Conservation (phyloP, 2,329 filamentous ascomycete genomes). For the Davidsoniella australis region DNA sequence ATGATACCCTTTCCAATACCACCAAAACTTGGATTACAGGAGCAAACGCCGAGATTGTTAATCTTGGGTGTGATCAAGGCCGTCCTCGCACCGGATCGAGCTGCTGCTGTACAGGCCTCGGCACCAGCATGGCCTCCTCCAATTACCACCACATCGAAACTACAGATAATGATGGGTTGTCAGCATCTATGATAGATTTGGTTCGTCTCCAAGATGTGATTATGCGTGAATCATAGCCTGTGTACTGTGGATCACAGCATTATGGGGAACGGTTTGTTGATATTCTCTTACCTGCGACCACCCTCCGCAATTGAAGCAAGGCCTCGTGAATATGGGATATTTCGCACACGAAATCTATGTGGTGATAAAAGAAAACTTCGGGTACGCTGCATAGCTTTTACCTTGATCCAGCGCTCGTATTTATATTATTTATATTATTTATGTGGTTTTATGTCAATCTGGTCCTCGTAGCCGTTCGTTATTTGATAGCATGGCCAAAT, state of each 20-base stretch:
- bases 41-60: conserved; percentile 84
- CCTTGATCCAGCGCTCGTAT: not conserved
- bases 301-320: conserved; percentile 4
- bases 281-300: not conserved
- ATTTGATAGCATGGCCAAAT: no score
- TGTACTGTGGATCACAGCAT: no score
- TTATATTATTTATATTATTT: no score
- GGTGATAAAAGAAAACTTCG: not conserved
- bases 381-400: not conserved
- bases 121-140: conserved; percentile 91
- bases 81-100: conserved; percentile 73
- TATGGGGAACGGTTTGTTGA: no score
- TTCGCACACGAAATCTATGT: not conserved
- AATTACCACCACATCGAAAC: conserved; percentile 81
- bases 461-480: no score
- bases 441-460: no score
- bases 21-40: conserved; percentile 91
- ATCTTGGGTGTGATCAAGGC: conserved; percentile 77
- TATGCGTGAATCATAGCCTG: no score
- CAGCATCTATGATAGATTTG: not conserved
- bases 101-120: conserved; percentile 82
- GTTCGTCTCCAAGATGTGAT: no score
- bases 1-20: conserved; percentile 98
- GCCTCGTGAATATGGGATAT: not conserved
- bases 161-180: conserved; percentile 18